Base-by-base conservation (phyloP, 177 flowering plant species). In the Vitis hybrid region DNA sequence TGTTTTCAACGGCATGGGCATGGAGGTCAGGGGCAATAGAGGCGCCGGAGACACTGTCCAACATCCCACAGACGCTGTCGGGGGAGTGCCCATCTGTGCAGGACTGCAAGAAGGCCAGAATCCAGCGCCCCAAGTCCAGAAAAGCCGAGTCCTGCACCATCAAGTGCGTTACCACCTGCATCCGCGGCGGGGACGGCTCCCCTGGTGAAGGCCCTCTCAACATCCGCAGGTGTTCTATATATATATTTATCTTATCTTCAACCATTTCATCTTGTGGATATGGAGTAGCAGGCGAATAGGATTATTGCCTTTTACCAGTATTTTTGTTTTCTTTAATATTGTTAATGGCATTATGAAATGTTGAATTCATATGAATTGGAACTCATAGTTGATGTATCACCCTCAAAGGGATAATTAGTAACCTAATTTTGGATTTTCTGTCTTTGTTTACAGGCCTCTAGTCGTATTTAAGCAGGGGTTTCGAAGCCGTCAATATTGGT, bases 201-300 rank as follows among this genome's bases (percentile, higher is more conserved):
- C 98, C 91, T 1, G 97, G 97, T 2, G 98, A 93, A 84, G 98
- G 98, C 10, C 97, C 99, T 51, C 72, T 91, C 10, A 91, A 90
- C 39, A 76, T 89, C 45, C 72, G 91, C 55, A 86, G 95, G 98
- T 90, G 73, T 9, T 57, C 5, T 18, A 3, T 57, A 39, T 39
- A 39, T 39, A 6, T 33, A 4, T 1, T 7, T 39, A 39, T 39
- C 45, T 6, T 39, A 39, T 39, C 45, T 39, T 39, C 45, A 4
- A 39, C 45, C 45, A 39, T 39, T 39, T 26, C 29, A 26, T 26
- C 29, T 26, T 26, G 29, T 26, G 29, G 29, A 26, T 26, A 26
- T 26, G 29, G 29, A 26, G 29, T 26, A 26, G 29, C 29, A 26
- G 29, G 29, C 29, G 29, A 26, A 26, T 26, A 26, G 29, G 29